Conservation (phyloP, 495 filamentous ascomycete genomes). For the Thozetella sp. region DNA sequence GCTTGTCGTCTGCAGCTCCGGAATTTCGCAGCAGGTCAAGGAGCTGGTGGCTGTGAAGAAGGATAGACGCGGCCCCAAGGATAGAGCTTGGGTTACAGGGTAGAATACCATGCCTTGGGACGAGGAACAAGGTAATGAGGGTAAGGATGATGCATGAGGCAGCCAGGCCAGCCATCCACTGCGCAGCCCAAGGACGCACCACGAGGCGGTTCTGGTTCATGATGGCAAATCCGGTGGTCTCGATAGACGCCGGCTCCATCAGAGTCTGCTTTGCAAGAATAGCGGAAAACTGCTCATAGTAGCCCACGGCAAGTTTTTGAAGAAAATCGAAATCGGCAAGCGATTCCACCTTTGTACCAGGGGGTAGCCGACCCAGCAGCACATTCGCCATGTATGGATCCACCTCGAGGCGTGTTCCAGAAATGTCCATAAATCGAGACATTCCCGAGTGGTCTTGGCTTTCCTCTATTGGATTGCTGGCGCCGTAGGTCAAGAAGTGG, state of each 20-base stretch:
- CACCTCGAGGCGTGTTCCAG: not conserved
- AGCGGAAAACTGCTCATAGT: conserved; percentile 4
- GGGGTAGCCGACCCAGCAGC: not conserved
- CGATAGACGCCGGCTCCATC: not conserved
- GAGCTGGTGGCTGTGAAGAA: conserved; percentile 8
- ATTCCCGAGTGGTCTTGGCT: no score
- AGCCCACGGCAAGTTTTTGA: not conserved
- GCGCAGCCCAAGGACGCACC: conserved; percentile 10
- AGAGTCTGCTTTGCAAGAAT: conserved; percentile 5
- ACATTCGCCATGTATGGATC: not conserved
- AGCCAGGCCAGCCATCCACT: conserved; percentile 7
- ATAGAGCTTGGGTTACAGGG: conserved; percentile 4
- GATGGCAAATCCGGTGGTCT: not conserved
- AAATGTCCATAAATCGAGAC: no score
- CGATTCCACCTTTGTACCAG: not conserved
- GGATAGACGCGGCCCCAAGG: conserved; percentile 4
- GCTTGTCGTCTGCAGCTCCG: conserved; percentile 5
- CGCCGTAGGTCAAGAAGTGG: not conserved
- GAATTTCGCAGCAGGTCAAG: not conserved
- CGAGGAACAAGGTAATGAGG: not conserved
- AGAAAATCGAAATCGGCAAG: not conserved
- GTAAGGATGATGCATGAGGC: conserved; percentile 3
- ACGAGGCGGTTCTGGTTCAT: conserved; percentile 4
- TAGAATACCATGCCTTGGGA: conserved; percentile 2
- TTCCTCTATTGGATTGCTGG: not conserved